Conservation (phyloP, 179 eudicot genomes). For the Sideroxylon spinosum region DNA sequence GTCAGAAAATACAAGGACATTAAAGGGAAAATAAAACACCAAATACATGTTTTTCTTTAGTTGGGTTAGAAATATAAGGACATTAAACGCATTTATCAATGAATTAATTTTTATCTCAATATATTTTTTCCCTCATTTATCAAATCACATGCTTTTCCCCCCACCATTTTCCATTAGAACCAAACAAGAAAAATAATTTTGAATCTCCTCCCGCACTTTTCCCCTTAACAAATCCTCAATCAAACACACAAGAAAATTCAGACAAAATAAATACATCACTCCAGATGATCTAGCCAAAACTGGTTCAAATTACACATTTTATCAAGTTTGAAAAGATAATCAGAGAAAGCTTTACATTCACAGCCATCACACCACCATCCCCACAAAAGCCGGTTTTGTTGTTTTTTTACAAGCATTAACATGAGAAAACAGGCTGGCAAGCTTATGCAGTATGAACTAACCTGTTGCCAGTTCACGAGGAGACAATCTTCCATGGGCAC, state of each 20-base stretch:
- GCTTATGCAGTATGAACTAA: conserved; percentile 23
- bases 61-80: too few relatives aligned
- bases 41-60: too few relatives aligned
- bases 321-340: not conserved
- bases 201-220: too few relatives aligned
- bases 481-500: conserved; percentile 83
- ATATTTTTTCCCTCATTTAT: too few relatives aligned
- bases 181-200: too few relatives aligned
- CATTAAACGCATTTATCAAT: too few relatives aligned
- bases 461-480: conserved; percentile 98
- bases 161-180: too few relatives aligned
- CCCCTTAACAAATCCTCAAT: too few relatives aligned
- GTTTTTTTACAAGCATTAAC: not conserved
- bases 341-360: not conserved
- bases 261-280: not conserved
- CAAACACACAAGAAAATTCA: not conserved
- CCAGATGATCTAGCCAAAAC: not conserved
- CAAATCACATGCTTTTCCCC: too few relatives aligned
- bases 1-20: too few relatives aligned
- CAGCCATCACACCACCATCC: not conserved
- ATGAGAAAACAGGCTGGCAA: not conserved
- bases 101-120: too few relatives aligned
- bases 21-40: too few relatives aligned
- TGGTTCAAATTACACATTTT: not conserved
- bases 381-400: not conserved